Percentiles rank a stretch among this genome's conserved stretches.
Conservation (phyloP, 345 rosid genomes). For the Pugionium cornutum region DNA sequence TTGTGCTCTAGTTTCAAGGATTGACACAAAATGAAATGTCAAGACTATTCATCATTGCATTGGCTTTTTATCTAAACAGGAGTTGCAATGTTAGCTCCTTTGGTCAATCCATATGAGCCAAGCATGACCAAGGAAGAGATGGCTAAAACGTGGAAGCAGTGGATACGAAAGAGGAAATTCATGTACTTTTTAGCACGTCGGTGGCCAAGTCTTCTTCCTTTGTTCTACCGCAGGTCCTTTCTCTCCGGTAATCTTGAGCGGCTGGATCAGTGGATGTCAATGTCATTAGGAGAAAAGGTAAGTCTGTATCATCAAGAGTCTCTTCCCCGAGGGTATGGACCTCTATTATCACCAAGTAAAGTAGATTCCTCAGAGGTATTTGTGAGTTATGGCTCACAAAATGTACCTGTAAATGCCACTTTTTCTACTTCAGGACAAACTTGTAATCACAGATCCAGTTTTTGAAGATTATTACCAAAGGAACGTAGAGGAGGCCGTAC, state of each 20-base stretch:
- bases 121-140: constrained; percentile 83
- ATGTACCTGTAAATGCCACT: constrained; percentile 10
- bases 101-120: constrained; percentile 79
- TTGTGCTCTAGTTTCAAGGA: neutral
- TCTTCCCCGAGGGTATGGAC: constrained; percentile 2
- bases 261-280: constrained; percentile 72
- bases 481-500: constrained; percentile 87
- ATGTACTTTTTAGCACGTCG: constrained; percentile 67
- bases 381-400: neutral
- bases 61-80: constrained; percentile 52
- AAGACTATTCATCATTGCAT: constrained; percentile 8
- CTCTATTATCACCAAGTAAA: constrained; percentile 4
- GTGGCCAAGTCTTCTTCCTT: constrained; percentile 64
- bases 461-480: constrained; percentile 86
- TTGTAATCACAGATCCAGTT: constrained; percentile 47
- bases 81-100: constrained; percentile 72
- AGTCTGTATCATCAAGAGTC: constrained; percentile 22
- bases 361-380: neutral
- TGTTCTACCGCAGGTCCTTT: constrained; percentile 63
- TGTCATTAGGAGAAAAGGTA: constrained; percentile 71
- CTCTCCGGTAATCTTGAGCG: constrained; percentile 76
- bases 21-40: neutral
- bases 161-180: constrained; percentile 59
- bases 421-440: constrained; percentile 60
- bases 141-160: constrained; percentile 66